Conservation (phyloP, 2,329 filamentous ascomycete genomes). For the Gyromitra esculenta region DNA sequence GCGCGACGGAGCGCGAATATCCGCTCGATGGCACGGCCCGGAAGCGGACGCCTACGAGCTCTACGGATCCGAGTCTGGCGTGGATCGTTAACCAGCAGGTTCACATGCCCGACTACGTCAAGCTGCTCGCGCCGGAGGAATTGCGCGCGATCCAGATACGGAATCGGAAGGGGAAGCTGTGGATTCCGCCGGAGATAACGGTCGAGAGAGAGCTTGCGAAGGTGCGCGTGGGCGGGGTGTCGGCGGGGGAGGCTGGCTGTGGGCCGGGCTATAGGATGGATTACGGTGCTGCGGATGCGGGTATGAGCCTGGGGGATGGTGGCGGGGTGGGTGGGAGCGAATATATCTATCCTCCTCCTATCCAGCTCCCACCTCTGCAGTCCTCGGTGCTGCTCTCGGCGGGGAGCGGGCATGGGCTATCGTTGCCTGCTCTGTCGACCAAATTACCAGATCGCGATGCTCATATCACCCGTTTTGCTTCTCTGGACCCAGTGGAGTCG, state of each 20-base stretch:
- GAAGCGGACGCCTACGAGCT: neutral
- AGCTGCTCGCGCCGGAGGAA: slow-evolving; percentile 9
- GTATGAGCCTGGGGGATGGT: neutral
- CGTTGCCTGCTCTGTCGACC: slow-evolving; percentile 14
- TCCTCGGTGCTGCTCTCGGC: slow-evolving; percentile 12
- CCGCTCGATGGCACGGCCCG: neutral
- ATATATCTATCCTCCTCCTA: neutral
- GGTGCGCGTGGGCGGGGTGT: slow-evolving; percentile 5
- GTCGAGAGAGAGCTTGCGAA: slow-evolving; percentile 29
- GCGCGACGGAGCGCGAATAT: neutral
- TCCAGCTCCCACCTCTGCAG: neutral
- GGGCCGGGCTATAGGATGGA: neutral
- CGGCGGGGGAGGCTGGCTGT: neutral
- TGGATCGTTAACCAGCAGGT: neutral
- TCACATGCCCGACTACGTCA: slow-evolving; percentile 10
- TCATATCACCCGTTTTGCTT: neutral
- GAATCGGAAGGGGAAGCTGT: slow-evolving; percentile 15
- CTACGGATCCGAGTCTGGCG: neutral
- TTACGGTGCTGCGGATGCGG: neutral
- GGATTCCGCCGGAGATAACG: slow-evolving; percentile 35
- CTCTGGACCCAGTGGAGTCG: neutral
- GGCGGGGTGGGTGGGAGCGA: neutral
- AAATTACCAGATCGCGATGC: neutral
- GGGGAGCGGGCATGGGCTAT: slow-evolving; percentile 2
- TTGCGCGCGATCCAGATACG: slow-evolving; percentile 17